Conservation (phyloP, 169 alveolate genomes). For the Eimeria zaria region DNA sequence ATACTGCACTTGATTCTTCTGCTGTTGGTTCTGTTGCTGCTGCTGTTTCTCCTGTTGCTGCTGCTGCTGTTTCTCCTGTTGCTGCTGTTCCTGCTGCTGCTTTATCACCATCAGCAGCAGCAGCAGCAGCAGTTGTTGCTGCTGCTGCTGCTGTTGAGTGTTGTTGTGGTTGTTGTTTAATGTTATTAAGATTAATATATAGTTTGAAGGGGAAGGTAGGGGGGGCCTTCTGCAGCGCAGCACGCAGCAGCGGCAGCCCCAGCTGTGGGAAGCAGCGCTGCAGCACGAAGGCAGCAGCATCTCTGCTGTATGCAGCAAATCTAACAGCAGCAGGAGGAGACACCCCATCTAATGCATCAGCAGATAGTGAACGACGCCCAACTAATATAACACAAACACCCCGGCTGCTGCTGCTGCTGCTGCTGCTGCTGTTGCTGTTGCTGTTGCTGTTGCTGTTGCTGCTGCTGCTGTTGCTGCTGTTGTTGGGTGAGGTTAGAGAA, state of each 20-base stretch:
- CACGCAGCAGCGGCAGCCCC: slow-evolving; percentile 73
- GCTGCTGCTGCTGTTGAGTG: slow-evolving; percentile 8
- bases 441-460: no score
- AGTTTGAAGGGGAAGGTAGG: slow-evolving; percentile 28
- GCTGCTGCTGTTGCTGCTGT: no score
- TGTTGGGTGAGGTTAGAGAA: no score
- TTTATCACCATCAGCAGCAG: not conserved
- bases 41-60: not conserved
- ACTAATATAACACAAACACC: no score
- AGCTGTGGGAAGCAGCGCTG: slow-evolving; percentile 53
- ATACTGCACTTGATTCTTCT: not conserved
- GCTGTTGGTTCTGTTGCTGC: not conserved
- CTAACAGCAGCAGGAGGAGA: slow-evolving; percentile 53
- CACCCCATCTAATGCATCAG: slow-evolving; percentile 30
- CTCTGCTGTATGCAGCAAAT: slow-evolving; percentile 24
- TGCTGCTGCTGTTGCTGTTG: no score
- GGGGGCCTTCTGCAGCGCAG: not conserved
- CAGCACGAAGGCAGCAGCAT: slow-evolving; percentile 45
- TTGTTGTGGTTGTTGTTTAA: no score
- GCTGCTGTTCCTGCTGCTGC: slow-evolving; percentile 21
- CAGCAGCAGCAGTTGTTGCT: slow-evolving; percentile 35
- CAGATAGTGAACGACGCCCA: slow-evolving; percentile 46
- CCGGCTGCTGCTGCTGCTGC: no score
- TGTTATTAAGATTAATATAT: not conserved
- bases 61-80: not conserved